Base-by-base conservation (phyloP, 176 grass and related monocot species). In the Echinochloa phyllopogon region DNA sequence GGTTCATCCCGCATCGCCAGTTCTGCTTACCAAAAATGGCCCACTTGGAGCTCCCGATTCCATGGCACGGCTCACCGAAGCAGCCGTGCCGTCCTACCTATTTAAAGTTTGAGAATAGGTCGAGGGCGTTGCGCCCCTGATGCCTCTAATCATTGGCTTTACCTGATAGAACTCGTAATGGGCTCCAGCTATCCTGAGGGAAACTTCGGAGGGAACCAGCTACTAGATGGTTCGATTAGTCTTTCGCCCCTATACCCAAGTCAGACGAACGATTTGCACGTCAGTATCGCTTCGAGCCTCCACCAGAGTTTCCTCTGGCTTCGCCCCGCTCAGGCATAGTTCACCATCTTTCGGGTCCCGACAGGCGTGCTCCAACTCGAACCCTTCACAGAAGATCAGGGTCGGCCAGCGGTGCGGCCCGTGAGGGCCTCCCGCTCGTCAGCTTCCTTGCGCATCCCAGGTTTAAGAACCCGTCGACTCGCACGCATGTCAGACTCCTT, bases 61-160 rank as follows among this genome's bases (percentile, higher is more conserved):
- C 82, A 0, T 39, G 81, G 69, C 81, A 74, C 52, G 86, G 83
- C 83, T 86, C 88, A 90, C 25, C 48, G 62, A 21, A 90, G 88
- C 77, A 86, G 70, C 61, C 77, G 38, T 69, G 72, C 88, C 88
- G 80, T 88, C 85, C 81, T 88, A 88, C 86, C 86, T 88, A 92
- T 92, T 92, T 92, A 88, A 92, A 92, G 90, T 92, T 92, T 92
- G 90, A 89, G 90, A 92, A 89, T 89, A 83, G 86, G 90, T 89
- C 78, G 86, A 92, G 78, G 83, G 79, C 74, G 50, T 89, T 92
- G 86, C 79, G 79, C 79, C 90, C 90, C 79, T 83, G 40, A 92
- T 89, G 78, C 86, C 90, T 89, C 86, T 92, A 92, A 83, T 92
- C 86, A 89, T 92, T 89, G 72, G 86, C 90, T 92, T 89, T 89